Evolutionary conservation across 495 filamentous ascomycete genomes (phyloP).

Genomic region (Tricharina praecox): DNA sequence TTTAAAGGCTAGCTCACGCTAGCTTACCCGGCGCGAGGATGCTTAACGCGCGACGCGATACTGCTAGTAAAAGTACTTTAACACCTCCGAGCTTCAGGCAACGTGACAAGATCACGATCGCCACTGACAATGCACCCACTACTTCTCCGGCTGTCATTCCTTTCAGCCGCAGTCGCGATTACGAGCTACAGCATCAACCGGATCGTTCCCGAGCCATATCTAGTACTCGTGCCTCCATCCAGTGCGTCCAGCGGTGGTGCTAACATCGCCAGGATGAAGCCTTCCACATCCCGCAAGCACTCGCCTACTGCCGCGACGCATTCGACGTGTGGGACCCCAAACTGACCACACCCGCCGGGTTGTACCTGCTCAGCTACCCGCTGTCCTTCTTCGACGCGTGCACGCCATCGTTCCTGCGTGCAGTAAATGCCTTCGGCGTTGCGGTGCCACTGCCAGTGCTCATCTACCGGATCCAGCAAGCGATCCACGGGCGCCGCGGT

Average conservation of each 20-base stretch:
- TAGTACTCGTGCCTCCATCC: conserved; percentile 37
- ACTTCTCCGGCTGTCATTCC: conserved; percentile 10
- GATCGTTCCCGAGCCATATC: conserved; percentile 59
- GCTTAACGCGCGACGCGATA: no score
- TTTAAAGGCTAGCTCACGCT: no score
- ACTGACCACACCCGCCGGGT: conserved; percentile 84
- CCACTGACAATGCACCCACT: conserved; percentile 25
- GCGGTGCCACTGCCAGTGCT: conserved; percentile 25
- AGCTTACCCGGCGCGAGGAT: no score
- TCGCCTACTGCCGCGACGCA: conserved; percentile 60
- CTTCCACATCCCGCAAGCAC: conserved; percentile 86
- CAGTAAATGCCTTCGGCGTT: conserved; percentile 36
- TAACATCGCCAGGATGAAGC: conserved; percentile 55
- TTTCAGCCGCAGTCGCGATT: conserved; percentile 10
- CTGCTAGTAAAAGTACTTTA: no score
- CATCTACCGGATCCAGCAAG: conserved; percentile 13
- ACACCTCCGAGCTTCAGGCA: no score
- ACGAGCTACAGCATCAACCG: conserved; percentile 15
- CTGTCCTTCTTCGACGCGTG: conserved; percentile 36
- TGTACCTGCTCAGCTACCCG: conserved; percentile 46
- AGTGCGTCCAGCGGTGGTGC: background rate
- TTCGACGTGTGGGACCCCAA: conserved; percentile 83
- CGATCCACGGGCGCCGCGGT: conserved; percentile 12
- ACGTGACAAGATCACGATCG: no score
- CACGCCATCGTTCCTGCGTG: conserved; percentile 33